Conservation (phyloP, 495 filamentous ascomycete species). For the Pyrenula aspistea region DNA sequence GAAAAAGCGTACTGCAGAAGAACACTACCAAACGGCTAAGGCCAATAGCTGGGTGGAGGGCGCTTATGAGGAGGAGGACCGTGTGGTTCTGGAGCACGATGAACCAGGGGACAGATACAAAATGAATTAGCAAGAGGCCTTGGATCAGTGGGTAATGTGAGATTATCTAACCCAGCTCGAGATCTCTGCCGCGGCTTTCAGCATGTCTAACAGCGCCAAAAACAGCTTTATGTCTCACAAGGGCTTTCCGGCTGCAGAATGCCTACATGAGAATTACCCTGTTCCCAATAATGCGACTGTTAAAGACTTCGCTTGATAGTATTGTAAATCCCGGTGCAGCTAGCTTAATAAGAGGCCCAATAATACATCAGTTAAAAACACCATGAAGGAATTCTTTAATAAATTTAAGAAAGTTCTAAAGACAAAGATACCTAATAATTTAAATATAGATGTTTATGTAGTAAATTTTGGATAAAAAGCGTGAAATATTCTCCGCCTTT, state of each 20-base stretch:
- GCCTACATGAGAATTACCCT: not conserved
- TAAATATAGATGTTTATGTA: not conserved
- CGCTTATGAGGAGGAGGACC: not conserved
- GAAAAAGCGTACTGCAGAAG: not conserved
- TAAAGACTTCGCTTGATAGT: slow-evolving; percentile 1
- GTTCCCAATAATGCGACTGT: not conserved
- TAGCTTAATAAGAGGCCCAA: not conserved
- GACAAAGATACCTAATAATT: not conserved
- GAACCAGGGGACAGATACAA: not conserved
- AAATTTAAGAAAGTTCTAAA: not conserved
- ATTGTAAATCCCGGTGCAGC: not conserved
- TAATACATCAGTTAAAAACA: slow-evolving; percentile 1
- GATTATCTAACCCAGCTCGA: not conserved
- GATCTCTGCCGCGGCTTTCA: not conserved
- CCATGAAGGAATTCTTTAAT: not conserved
- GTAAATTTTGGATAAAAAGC: not conserved
- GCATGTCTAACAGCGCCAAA: not conserved
- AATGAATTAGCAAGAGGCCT: slow-evolving; percentile 1
- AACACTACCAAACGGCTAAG: not conserved
- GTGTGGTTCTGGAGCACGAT: not conserved
- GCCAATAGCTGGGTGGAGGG: slow-evolving; percentile 1
- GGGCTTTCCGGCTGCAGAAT: not conserved
- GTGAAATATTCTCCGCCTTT: not conserved
- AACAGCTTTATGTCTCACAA: not conserved
- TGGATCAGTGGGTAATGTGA: slow-evolving; percentile 1